These are phyloP conservation scores for Fusarium circinatum DNA, from an alignment of 2,329 filamentous ascomycete genomes.

Conservation along the genomic window DNA sequence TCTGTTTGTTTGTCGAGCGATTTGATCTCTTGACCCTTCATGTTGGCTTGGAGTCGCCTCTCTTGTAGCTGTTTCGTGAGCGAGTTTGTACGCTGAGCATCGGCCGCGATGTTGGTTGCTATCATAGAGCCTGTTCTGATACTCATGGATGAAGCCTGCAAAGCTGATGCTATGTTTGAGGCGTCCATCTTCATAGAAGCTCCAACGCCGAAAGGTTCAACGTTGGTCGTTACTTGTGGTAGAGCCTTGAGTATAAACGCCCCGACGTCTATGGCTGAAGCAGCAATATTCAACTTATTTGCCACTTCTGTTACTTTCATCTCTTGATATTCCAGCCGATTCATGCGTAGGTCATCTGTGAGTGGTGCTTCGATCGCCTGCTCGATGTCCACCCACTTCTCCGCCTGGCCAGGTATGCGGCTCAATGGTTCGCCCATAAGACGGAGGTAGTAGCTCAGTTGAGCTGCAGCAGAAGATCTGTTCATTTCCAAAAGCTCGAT, in stretches of 20 bases:
- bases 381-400: not conserved
- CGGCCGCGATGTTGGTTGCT: not conserved
- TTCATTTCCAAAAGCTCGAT: not conserved
- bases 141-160: not conserved
- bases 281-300: not conserved
- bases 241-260: not conserved
- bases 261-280: not conserved
- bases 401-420: not conserved
- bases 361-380: not conserved
- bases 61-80: not conserved
- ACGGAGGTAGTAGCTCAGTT: no score
- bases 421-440: no score
- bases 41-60: not conserved
- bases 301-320: not conserved
- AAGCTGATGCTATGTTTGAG: not conserved
- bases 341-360: not conserved
- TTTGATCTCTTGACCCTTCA: not conserved
- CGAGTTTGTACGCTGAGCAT: not conserved
- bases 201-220: not conserved
- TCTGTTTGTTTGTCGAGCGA: not conserved
- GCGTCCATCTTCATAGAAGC: not conserved
- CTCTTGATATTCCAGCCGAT: not conserved
- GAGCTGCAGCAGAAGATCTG: not conserved
- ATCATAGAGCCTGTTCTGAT: not conserved
- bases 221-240: not conserved